phyloP scores from a whole-genome alignment of 345 rosid species.

The Rhodamnia rubescens region DNA sequence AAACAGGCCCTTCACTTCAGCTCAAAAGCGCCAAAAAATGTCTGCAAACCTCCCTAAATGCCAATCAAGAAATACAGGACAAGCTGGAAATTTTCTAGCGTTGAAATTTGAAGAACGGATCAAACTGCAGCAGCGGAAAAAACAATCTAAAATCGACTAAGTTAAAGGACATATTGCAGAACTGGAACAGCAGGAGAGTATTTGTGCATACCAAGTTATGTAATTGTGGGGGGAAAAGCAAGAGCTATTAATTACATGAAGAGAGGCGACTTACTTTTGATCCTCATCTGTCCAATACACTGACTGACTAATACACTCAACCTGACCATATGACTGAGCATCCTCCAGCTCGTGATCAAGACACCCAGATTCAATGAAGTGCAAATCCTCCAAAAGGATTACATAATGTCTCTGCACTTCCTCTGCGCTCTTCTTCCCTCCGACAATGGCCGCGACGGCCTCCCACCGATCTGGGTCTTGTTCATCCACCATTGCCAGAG shows the following conservation, averaged over 20 bases:
- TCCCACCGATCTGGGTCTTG: constrained; percentile 50
- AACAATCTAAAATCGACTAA: background rate
- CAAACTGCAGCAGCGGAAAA: background rate
- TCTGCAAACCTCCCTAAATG: background rate
- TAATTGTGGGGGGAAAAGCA: background rate
- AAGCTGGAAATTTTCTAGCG: background rate
- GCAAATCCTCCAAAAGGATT: constrained; percentile 49
- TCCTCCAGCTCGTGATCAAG: constrained; percentile 37
- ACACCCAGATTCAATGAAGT: constrained; percentile 50
- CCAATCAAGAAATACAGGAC: background rate
- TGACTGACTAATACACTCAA: constrained; percentile 19
- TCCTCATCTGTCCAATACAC: constrained; percentile 44
- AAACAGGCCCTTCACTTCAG: background rate
- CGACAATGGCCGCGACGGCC: constrained; percentile 53
- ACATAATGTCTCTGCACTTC: constrained; percentile 51
- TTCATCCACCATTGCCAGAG: constrained; percentile 57
- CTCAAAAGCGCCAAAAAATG: background rate
- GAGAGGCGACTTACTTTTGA: constrained; percentile 25
- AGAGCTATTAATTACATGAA: background rate
- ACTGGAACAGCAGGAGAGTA: background rate
- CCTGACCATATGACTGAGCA: constrained; percentile 22
- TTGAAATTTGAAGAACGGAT: background rate
- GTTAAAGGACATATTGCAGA: background rate
- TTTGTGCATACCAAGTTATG: background rate
- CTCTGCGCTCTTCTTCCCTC: constrained; percentile 47